Percentiles rank a stretch among this genome's conserved stretches.
Evolutionary conservation across 345 rosid species (phyloP).

Genomic region (Syzygium aromaticum): DNA sequence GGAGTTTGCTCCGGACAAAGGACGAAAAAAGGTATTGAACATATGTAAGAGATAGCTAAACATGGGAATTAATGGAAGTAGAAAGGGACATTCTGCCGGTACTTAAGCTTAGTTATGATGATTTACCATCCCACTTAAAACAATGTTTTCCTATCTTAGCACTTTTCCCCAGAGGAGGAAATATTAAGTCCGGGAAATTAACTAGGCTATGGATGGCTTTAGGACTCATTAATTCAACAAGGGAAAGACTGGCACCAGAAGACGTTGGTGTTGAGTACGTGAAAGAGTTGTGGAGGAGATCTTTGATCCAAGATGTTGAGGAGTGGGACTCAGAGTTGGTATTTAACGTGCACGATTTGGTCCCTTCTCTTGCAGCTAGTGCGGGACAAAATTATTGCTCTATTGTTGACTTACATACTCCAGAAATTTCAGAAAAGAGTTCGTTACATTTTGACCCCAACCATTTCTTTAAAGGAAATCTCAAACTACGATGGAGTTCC

Average conservation of each 20-base stretch:
- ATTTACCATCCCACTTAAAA: no score
- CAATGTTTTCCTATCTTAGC: not conserved
- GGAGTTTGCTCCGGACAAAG: fast-evolving
- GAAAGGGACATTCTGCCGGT: not conserved
- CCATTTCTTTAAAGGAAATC: no score
- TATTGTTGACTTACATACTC: no score
- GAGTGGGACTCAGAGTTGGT: no score
- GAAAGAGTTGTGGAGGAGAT: not conserved
- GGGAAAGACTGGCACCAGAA: not conserved
- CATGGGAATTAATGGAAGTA: not conserved
- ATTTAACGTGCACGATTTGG: no score
- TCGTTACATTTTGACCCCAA: no score
- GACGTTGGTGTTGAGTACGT: not conserved
- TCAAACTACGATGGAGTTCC: no score
- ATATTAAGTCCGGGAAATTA: fast-evolving
- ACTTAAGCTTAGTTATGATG: not conserved
- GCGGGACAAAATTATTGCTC: no score
- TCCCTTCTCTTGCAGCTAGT: no score
- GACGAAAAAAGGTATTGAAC: not conserved
- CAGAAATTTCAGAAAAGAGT: no score
- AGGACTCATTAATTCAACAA: not conserved
- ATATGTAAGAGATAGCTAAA: not conserved
- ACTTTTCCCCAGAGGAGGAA: not conserved
- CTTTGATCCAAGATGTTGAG: not conserved
- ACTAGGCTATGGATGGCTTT: not conserved